Evolutionary conservation across 78 protist genomes (phyloP).

Genomic region (Bigelowiella natans): DNA sequence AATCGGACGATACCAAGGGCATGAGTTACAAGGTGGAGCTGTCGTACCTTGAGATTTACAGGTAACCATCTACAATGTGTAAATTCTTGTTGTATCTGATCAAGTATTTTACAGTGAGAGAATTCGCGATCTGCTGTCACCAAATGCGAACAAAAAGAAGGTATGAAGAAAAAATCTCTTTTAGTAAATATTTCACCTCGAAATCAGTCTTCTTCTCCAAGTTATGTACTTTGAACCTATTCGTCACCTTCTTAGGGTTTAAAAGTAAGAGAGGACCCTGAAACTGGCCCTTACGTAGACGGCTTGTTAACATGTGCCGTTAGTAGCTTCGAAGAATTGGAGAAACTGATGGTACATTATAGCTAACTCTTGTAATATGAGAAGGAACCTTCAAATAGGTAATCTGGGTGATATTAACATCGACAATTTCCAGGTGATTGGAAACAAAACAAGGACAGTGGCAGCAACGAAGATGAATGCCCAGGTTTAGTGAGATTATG

Average conservation of each 20-base stretch:
- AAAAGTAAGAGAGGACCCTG: background rate
- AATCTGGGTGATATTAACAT: no score
- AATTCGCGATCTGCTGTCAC: background rate
- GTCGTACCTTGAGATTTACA: background rate
- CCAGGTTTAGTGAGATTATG: no score
- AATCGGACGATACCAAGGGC: background rate
- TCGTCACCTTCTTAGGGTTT: no score
- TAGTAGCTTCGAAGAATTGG: background rate
- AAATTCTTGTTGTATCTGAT: no score
- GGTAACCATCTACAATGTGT: no score
- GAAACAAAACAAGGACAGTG: background rate
- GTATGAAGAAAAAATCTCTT: no score
- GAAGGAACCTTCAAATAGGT: no score
- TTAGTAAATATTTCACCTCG: no score
- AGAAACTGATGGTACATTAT: background rate
- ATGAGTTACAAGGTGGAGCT: background rate
- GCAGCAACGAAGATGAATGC: background rate
- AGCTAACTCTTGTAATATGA: no score
- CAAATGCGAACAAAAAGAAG: background rate
- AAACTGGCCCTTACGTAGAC: background rate
- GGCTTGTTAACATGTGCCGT: background rate
- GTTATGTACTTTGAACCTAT: no score
- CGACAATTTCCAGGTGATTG: no score
- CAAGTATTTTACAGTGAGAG: background rate
- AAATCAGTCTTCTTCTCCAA: no score